Percentiles rank a stretch among this genome's conserved stretches.
These are phyloP conservation scores for Penicillium sp. DNA, from an alignment of 2,329 filamentous ascomycete genomes.

Conservation along the genomic window DNA sequence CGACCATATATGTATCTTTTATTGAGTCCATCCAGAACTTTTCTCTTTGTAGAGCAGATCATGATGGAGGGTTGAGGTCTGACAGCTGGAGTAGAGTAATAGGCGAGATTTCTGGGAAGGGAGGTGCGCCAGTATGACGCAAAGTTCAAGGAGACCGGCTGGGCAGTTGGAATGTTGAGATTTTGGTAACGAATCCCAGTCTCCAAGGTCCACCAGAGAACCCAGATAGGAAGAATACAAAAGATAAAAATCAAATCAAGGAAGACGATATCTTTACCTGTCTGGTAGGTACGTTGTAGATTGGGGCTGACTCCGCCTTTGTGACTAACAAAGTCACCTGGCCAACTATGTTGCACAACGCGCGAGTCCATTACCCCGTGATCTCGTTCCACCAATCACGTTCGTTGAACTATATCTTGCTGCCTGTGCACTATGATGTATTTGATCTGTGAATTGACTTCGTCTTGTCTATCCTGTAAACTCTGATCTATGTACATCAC, in stretches of 20 bases:
- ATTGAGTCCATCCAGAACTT: conserved; percentile 47
- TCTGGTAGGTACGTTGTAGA: no score
- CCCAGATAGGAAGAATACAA: background rate
- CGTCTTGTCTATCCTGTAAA: background rate
- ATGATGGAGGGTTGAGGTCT: conserved; percentile 33
- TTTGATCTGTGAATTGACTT: background rate
- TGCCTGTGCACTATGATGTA: background rate
- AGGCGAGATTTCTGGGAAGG: conserved; percentile 29
- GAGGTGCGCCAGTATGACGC: conserved; percentile 42
- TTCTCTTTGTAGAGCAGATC: conserved; percentile 43
- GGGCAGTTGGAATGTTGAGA: background rate
- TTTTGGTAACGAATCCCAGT: background rate
- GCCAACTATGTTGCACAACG: background rate
- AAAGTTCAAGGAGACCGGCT: conserved; percentile 24
- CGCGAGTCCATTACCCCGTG: conserved; percentile 7
- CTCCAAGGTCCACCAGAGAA: background rate
- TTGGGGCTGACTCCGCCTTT: conserved; percentile 3
- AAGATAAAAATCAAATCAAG: background rate
- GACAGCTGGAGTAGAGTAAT: conserved; percentile 21
- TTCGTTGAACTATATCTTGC: background rate
- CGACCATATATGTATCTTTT: conserved; percentile 49
- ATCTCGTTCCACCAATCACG: conserved; percentile 6
- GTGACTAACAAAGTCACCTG: conserved; percentile 17
- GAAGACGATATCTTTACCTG: background rate
- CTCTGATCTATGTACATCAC: no score